A percentile compares a stretch with the other conserved stretches of the same genome.
Conservation (phyloP, 2,329 filamentous ascomycete species). For the Cladosporium sp. region DNA sequence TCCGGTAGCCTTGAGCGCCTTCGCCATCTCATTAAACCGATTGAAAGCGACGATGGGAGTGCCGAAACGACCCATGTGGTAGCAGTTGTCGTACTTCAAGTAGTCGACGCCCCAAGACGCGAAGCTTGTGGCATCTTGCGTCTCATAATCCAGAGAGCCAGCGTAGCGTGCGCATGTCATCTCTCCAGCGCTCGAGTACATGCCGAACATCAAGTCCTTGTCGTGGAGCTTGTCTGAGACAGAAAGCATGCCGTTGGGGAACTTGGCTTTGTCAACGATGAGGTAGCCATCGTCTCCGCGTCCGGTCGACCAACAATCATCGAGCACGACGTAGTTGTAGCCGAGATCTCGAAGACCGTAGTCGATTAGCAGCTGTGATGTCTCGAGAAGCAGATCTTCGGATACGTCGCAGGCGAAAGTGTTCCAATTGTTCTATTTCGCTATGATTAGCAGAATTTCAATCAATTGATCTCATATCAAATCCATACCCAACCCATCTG, state of each 20-base stretch:
- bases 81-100: constrained; percentile 53
- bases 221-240: constrained; percentile 46
- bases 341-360: constrained; percentile 46
- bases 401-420: constrained; percentile 47
- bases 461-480: not conserved
- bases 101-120: constrained; percentile 51
- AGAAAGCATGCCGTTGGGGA: constrained; percentile 46
- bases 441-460: not conserved
- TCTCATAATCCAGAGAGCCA: constrained; percentile 48
- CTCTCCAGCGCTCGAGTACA: constrained; percentile 48
- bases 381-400: constrained; percentile 43
- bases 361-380: constrained; percentile 43
- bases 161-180: constrained; percentile 38
- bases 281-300: constrained; percentile 43
- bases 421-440: constrained; percentile 32
- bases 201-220: constrained; percentile 49
- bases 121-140: constrained; percentile 50
- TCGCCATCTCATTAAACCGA: constrained; percentile 46
- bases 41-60: constrained; percentile 43
- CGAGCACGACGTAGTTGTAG: constrained; percentile 50
- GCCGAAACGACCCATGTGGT: constrained; percentile 50
- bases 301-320: constrained; percentile 51
- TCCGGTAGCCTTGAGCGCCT: constrained; percentile 45
- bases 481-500: constrained; percentile 35
- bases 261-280: constrained; percentile 35